Conservation (phyloP, 2,329 filamentous ascomycete genomes). For the Hirsutella rhossiliensis region DNA sequence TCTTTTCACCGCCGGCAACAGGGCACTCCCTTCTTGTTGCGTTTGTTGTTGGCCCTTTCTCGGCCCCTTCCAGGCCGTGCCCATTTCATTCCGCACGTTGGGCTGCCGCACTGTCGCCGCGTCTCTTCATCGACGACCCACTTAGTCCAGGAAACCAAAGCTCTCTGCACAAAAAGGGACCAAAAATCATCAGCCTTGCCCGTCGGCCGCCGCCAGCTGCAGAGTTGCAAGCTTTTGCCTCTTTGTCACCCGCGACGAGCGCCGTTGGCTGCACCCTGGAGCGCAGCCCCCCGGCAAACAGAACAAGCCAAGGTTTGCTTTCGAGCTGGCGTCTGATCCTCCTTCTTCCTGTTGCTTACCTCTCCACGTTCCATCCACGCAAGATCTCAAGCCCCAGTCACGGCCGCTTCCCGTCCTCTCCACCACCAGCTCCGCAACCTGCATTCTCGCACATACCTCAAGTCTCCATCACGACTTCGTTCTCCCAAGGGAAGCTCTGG, state of each 20-base stretch:
- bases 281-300: not conserved
- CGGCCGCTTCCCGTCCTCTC: constrained; percentile 24
- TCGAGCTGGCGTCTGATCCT: constrained; percentile 16
- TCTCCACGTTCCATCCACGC: constrained; percentile 22
- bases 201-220: not conserved
- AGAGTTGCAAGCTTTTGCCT: not conserved
- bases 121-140: no score
- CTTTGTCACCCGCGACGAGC: not conserved
- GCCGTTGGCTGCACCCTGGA: not conserved
- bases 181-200: not conserved
- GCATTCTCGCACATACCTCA: constrained; percentile 19
- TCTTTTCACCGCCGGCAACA: no score
- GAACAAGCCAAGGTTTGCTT: constrained; percentile 19
- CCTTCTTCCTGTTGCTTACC: constrained; percentile 13
- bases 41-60: no score
- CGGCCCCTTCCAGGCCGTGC: no score
- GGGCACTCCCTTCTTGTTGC: no score
- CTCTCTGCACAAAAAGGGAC: not conserved
- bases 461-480: constrained; percentile 9
- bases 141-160: no score
- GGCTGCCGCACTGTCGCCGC: no score
- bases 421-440: constrained; percentile 17
- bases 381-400: constrained; percentile 21
- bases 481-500: constrained; percentile 3
- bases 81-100: no score